Evolutionary conservation across 345 rosid species (phyloP).

Genomic region (Rhodamnia rubescens): DNA sequence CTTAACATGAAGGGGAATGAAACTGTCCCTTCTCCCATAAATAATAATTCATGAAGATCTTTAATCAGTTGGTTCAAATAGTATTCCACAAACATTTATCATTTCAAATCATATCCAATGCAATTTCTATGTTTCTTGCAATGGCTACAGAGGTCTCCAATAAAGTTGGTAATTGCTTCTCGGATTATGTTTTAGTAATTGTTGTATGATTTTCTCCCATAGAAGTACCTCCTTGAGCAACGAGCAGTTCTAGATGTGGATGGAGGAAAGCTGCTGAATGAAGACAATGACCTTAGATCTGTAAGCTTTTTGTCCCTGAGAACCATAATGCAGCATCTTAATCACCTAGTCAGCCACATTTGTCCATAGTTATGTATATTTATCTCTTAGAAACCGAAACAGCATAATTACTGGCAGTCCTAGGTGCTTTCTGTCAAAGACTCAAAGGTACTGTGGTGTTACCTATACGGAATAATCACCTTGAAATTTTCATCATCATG

Average conservation of each 20-base stretch:
- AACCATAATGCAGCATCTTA: not conserved
- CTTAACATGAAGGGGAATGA: not conserved
- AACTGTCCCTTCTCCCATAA: not conserved
- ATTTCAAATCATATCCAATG: not conserved
- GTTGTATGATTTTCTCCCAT: constrained; percentile 4
- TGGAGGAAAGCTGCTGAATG: constrained; percentile 83
- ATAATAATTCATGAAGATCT: not conserved
- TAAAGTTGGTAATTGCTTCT: not conserved
- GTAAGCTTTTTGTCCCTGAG: constrained; percentile 34
- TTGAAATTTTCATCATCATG: not conserved
- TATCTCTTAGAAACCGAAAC: not conserved
- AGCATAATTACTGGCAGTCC: not conserved
- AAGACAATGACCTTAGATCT: constrained; percentile 89
- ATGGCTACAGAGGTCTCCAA: not conserved
- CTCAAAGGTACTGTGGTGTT: not conserved
- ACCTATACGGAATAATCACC: not conserved
- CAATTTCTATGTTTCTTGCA: not conserved
- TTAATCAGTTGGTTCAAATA: not conserved
- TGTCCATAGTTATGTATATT: not conserved
- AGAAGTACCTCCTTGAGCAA: constrained; percentile 94
- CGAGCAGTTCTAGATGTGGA: constrained; percentile 72
- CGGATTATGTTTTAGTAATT: not conserved
- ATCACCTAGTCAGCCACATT: not conserved
- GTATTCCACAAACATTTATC: not conserved
- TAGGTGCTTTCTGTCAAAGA: not conserved